Evolutionary conservation across 1,284 basidiomycete species (phyloP), one percentile per base, ranked within the genome.

Genomic region (Phellopilus nigrolimitatus): DNA sequence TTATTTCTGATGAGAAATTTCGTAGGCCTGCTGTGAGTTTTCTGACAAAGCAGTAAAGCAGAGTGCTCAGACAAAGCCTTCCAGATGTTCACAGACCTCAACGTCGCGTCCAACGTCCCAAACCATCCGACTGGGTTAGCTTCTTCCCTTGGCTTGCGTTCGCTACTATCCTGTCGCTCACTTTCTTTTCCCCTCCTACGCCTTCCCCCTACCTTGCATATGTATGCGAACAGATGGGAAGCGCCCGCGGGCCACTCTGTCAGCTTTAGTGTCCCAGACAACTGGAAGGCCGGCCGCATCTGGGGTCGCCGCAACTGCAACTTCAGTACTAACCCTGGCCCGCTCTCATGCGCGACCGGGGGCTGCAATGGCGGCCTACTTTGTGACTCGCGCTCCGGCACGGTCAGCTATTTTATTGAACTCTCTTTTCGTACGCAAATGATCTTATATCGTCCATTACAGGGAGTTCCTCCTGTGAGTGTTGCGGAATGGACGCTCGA

Each of bases 381-480:
- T n/a, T n/a, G n/a, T n/a, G n/a, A n/a, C n/a, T n/a, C n/a, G n/a
- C n/a, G n/a, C n/a, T n/a, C n/a, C n/a, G n/a, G n/a, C n/a, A n/a
- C n/a, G n/a, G n/a, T n/a, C n/a, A n/a, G n/a, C n/a, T 72, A 71
- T 17, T 74, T 71, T 61, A 72, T 71, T 49, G 72, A 76, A 28
- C n/a, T n/a, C n/a, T n/a, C n/a, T n/a, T n/a, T n/a, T n/a, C n/a
- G n/a, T n/a, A n/a, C n/a, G n/a, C n/a, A n/a, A n/a, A n/a, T n/a
- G n/a, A n/a, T n/a, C n/a, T n/a, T n/a, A n/a, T n/a, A n/a, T n/a
- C 13, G 5, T 8, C 6, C 27, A 31, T 42, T 47, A 12, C 24
- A 68, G 74, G 78, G 80, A 55, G 74, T 80, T 7, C 78, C 80
- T 33, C 81, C 81, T 45, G 79, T 75, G 4, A 72, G 74, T 12